Percentiles rank a stretch among this genome's conserved stretches.
These are phyloP conservation scores for Halophytophthora polymorphica DNA, from an alignment of 352 stramenopile species.

Conservation along the genomic window DNA sequence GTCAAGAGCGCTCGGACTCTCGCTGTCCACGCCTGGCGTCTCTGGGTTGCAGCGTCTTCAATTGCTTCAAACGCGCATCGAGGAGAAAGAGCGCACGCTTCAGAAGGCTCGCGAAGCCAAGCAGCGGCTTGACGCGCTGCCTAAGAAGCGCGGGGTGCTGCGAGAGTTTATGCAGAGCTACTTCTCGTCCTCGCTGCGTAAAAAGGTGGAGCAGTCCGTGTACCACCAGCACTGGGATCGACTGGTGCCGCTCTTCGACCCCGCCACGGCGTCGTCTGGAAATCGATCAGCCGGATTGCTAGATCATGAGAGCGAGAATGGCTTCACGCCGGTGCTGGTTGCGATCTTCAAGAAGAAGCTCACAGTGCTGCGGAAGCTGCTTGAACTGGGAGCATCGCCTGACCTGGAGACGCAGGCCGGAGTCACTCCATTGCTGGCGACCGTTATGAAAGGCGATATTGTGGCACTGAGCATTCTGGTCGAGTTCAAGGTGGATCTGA, in stretches of 20 bases:
- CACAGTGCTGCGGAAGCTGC: constrained; percentile 34
- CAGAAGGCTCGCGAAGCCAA: constrained; percentile 24
- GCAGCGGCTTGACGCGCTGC: constrained; percentile 41
- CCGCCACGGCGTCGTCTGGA: constrained; percentile 5
- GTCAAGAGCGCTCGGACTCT: constrained; percentile 29
- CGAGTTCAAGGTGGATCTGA: constrained; percentile 40
- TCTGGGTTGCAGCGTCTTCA: constrained; percentile 25
- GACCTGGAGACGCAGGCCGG: constrained; percentile 38
- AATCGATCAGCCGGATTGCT: constrained; percentile 19
- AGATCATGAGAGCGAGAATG: constrained; percentile 56
- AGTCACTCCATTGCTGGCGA: constrained; percentile 51
- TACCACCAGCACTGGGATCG: constrained; percentile 35
- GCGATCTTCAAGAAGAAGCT: constrained; percentile 41
- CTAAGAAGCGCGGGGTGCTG: constrained; percentile 28
- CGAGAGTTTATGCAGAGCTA: constrained; percentile 31
- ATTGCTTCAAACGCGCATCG: constrained; percentile 33
- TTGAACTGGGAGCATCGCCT: constrained; percentile 44
- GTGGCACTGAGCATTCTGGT: constrained; percentile 44
- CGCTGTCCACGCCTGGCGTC: constrained; percentile 29
- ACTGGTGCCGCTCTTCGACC: constrained; percentile 41
- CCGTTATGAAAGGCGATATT: constrained; percentile 40
- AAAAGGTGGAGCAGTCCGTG: constrained; percentile 50
- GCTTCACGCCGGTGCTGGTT: constrained; percentile 46
- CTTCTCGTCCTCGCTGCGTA: constrained; percentile 21
- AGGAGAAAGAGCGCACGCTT: constrained; percentile 26